These are phyloP conservation scores for Exophiala bonariae DNA, from an alignment of 2,329 filamentous ascomycete genomes.

Conservation along the genomic window DNA sequence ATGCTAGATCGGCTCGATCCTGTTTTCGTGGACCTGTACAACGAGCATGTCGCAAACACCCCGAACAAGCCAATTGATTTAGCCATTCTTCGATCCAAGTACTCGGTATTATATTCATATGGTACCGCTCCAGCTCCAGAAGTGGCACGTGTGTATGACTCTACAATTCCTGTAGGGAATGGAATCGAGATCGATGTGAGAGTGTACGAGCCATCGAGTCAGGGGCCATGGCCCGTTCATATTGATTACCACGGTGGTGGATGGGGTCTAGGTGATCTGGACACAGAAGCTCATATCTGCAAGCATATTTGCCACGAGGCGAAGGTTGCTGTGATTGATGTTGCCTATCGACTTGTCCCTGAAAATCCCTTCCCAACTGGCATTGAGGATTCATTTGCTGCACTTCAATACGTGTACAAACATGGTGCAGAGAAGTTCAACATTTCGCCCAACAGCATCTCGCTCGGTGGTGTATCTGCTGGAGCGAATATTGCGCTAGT, in stretches of 20 bases:
- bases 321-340: slow-evolving; percentile 50
- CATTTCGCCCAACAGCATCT: slow-evolving; percentile 40
- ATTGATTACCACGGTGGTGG: slow-evolving; percentile 52
- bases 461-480: slow-evolving; percentile 49
- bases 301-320: slow-evolving; percentile 47
- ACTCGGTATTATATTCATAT: slow-evolving; percentile 48
- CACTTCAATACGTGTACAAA: slow-evolving; percentile 41
- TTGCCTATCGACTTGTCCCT: slow-evolving; percentile 55
- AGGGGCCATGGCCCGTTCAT: slow-evolving; percentile 48
- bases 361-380: slow-evolving; percentile 51
- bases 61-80: slow-evolving; percentile 44
- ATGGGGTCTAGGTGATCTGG: slow-evolving; percentile 52
- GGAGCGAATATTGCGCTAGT: slow-evolving; percentile 32
- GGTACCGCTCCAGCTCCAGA: slow-evolving; percentile 45
- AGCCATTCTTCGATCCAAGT: slow-evolving; percentile 39
- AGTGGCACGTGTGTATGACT: slow-evolving; percentile 42
- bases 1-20: slow-evolving; percentile 50
- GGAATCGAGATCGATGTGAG: slow-evolving; percentile 48
- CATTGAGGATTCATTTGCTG: slow-evolving; percentile 51
- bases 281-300: slow-evolving; percentile 52
- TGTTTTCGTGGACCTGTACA: slow-evolving; percentile 51
- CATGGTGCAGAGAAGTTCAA: slow-evolving; percentile 40
- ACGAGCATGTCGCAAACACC: slow-evolving; percentile 44
- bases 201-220: slow-evolving; percentile 44
- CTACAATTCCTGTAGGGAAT: slow-evolving; percentile 35